Evolutionary conservation across 148 eudicot genomes (phyloP), one percentile per base, ranked within the genome.

Genomic region (Vaccinium vitisidaea): DNA sequence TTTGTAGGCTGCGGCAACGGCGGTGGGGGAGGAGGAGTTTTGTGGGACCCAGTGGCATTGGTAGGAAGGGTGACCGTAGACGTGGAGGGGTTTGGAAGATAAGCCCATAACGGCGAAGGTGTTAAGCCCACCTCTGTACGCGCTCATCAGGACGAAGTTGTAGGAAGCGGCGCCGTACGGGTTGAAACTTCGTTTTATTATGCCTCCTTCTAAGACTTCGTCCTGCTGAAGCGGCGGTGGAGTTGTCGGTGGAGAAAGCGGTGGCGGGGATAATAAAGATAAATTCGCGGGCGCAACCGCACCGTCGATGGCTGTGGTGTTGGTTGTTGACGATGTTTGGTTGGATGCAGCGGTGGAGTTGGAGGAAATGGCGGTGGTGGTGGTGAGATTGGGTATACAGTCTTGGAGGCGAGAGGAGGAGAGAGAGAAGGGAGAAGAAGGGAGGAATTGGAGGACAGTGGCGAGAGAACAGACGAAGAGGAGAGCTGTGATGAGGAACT

Each of bases 71-170:
- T 79, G 85, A 80, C 91, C 91, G 83, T 77, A 95, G 65, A 90
- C 83, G 18, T 91, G 94, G 23, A 93, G 89, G 0, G 98, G 95
- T 58, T 95, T 95, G 6, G 98, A 95, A 4, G 94, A 82, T 0
- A 95, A 58, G 6, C 89, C 98, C 11, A 85, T 83, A 46, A 95
- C 80, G 19, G 97, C 93, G 61, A 95, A 95, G 13, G 90, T 88
- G 84, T 86, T 82, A 79, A 81, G 59, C 12, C 98, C 97, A 8
- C 97, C 98, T 23, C 98, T 86, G 87, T 95, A 95, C 2, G 96
- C 95, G 14, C 94, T 90, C 98, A 95, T 95, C n/a, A 92, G 87
- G 14, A 95, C 86, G 88, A 92, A 92, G 54, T 82, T 87, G 89
- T 92, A 93, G 0, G 98, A 92, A 25, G 93, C 98, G 8, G 88